phyloP scores from a whole-genome alignment of 352 stramenopile genomes.

The Lagenidium giganteum region DNA sequence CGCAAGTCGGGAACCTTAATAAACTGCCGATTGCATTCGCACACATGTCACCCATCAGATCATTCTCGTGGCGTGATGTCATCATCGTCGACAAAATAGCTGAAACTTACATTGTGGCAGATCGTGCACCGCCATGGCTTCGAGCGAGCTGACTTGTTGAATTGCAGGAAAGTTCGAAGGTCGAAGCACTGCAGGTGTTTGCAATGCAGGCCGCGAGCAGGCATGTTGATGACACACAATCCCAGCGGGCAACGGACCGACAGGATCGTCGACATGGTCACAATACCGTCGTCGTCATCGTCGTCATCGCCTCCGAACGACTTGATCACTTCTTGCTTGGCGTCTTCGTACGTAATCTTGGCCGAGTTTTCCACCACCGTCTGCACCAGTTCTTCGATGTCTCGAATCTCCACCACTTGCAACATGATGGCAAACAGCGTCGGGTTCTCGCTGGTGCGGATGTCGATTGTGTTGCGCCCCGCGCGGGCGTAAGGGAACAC shows the following conservation, averaged over 20 bases:
- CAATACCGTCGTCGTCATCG: constrained; percentile 78
- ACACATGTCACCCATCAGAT: constrained; percentile 5
- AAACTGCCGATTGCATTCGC: too few species aligned
- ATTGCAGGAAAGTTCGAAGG: constrained; percentile 88
- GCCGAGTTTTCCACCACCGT: constrained; percentile 55
- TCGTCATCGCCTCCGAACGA: constrained; percentile 74
- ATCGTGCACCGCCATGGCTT: constrained; percentile 87
- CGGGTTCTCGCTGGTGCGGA: constrained; percentile 62
- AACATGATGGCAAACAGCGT: constrained; percentile 64
- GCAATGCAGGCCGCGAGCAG: constrained; percentile 87
- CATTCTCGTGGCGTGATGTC: neutral
- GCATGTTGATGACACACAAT: constrained; percentile 83
- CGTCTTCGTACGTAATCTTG: constrained; percentile 63
- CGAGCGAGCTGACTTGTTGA: constrained; percentile 86
- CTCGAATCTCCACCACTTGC: constrained; percentile 65
- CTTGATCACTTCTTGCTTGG: constrained; percentile 71
- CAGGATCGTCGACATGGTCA: constrained; percentile 83
- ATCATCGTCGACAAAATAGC: neutral
- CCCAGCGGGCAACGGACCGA: constrained; percentile 86
- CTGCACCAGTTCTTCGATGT: constrained; percentile 54
- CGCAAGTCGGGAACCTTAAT: constrained; percentile 84
- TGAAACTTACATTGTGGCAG: constrained; percentile 80
- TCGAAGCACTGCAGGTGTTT: constrained; percentile 97
- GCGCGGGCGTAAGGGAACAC: constrained; percentile 65
- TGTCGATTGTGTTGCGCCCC: constrained; percentile 70